Evolutionary conservation across 225 moss, liverwort and hornwort species (phyloP).

Genomic region (Asterella californica): DNA sequence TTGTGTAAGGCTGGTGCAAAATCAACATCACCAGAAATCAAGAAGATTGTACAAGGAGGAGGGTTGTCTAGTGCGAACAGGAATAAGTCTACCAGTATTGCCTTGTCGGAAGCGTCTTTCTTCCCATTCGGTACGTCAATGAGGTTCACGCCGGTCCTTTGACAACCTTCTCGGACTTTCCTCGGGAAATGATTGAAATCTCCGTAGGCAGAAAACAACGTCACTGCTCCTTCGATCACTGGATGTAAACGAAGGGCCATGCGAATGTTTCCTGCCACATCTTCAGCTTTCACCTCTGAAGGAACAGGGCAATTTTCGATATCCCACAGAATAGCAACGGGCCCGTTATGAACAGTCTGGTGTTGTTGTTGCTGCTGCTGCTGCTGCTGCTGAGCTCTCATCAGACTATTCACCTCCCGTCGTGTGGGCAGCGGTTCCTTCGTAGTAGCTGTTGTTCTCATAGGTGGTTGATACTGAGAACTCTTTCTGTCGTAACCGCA

Average conservation of each 20-base stretch:
- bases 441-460: conserved; percentile 3
- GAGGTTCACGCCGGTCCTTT: conserved; percentile 88
- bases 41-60: conserved; percentile 81
- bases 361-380: conserved; percentile 9
- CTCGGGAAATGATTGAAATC: conserved; percentile 83
- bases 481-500: conserved; percentile 5
- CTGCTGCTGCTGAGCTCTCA: conserved; percentile 8
- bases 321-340: conserved; percentile 52
- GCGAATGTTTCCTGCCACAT: conserved; percentile 84
- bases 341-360: conserved; percentile 1
- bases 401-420: not conserved
- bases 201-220: conserved; percentile 91
- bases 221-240: conserved; percentile 70
- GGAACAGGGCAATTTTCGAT: conserved; percentile 98
- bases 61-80: conserved; percentile 86
- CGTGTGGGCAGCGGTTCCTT: not conserved
- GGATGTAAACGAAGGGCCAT: conserved; percentile 75
- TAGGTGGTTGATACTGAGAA: conserved; percentile 1
- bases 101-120: conserved; percentile 96
- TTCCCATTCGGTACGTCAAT: conserved; percentile 93
- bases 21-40: conserved; percentile 93
- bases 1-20: conserved; percentile 93
- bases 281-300: conserved; percentile 83
- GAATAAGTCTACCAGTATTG: conserved; percentile 92
- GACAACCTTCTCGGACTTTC: conserved; percentile 92